Conservation (phyloP, 306 rosid species). For the Sicyos edulis region DNA sequence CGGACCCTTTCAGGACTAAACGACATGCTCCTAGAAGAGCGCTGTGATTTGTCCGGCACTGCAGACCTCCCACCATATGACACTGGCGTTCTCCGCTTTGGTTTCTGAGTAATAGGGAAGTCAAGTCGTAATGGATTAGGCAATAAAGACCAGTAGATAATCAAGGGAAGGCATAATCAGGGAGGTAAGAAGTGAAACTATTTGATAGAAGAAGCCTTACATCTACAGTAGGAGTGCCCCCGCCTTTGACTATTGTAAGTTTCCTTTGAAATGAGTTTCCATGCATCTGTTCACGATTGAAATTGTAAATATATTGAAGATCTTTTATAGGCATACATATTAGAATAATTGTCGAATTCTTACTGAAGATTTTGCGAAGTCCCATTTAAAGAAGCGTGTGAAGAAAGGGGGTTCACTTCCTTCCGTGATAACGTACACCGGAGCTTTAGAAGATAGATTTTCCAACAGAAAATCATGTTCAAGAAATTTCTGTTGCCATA, state of each 20-base stretch:
- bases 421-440: conserved; percentile 76
- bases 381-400: conserved; percentile 96
- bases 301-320: conserved; percentile 18
- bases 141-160: neutral
- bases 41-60: conserved; percentile 77
- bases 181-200: neutral
- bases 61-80: conserved; percentile 83
- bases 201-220: conserved; percentile 37
- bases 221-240: conserved; percentile 50
- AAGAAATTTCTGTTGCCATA: conserved; percentile 62
- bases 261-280: conserved; percentile 96
- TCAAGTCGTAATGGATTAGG: neutral
- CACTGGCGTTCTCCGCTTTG: conserved; percentile 60
- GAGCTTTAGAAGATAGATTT: conserved; percentile 60
- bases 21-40: conserved; percentile 81
- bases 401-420: conserved; percentile 93
- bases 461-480: conserved; percentile 81
- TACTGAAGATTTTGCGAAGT: conserved; percentile 70
- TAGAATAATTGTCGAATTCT: conserved; percentile 31
- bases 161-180: neutral
- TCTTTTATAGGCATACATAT: neutral
- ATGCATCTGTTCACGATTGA: conserved; percentile 58
- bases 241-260: conserved; percentile 66
- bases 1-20: conserved; percentile 89
- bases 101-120: conserved; percentile 52